A percentile compares a stretch with the other conserved stretches of the same genome.
Evolutionary conservation across 1,139 yeast species (phyloP).

Genomic region (Yamadazyma triangularis): DNA sequence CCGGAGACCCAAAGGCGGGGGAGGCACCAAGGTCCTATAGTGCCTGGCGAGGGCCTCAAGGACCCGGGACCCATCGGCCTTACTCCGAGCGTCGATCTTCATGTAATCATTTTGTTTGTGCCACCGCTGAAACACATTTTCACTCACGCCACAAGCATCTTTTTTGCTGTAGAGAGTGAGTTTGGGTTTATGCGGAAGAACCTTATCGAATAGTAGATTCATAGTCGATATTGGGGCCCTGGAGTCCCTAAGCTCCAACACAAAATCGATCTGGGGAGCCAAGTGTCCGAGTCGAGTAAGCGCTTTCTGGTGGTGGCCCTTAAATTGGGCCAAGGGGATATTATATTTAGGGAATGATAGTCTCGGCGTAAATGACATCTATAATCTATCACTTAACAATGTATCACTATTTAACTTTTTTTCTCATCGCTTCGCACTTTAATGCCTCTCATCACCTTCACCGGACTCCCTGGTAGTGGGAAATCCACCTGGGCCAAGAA

Average conservation of each 20-base stretch:
- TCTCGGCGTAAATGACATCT: conserved; percentile 43
- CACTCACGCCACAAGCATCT: too few relatives aligned
- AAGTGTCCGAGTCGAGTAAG: conserved; percentile 62
- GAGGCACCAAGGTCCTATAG: too few relatives aligned
- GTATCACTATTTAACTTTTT: too few relatives aligned
- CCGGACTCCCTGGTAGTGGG: conserved; percentile 86
- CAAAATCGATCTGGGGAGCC: conserved; percentile 76
- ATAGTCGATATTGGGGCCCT: conserved; percentile 86
- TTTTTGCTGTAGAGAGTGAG: conserved; percentile 66
- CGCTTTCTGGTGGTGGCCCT: conserved; percentile 89
- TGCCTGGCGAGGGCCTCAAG: too few relatives aligned
- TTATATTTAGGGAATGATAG: conserved; percentile 61
- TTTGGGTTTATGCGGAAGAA: conserved; percentile 55
- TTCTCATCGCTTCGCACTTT: too few relatives aligned
- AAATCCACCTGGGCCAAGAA: conserved; percentile 70
- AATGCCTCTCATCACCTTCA: conserved; percentile 85
- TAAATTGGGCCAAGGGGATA: conserved; percentile 71
- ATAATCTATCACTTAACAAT: too few relatives aligned
- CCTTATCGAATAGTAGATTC: conserved; percentile 72
- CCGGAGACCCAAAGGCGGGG: conserved; percentile 80
- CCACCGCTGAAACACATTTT: too few relatives aligned
- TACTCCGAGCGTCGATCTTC: too few relatives aligned
- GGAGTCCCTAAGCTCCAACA: conserved; percentile 81
- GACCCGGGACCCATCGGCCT: too few relatives aligned
- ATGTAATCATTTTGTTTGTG: too few relatives aligned